Percentiles rank a stretch among this genome's conserved stretches.
Conservation (phyloP, 1,284 basidiomycete genomes). For the Papiliotrema nemorosa region DNA sequence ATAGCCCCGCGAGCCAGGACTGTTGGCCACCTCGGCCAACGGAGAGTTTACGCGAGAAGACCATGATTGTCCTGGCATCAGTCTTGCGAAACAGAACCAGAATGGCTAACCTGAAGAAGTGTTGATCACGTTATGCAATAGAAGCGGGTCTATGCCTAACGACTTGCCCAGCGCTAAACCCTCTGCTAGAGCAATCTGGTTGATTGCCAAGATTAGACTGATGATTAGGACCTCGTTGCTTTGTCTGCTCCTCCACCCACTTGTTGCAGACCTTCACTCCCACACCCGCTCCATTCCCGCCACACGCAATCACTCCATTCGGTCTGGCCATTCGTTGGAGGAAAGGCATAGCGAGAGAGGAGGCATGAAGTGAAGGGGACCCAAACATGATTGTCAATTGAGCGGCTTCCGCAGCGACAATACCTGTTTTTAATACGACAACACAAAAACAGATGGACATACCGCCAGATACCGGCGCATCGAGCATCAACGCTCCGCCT, state of each 20-base stretch:
- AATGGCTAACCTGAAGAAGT: conserved; percentile 27
- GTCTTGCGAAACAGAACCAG: neutral
- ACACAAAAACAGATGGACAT: neutral
- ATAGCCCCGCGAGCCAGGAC: conserved; percentile 37
- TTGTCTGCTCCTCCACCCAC: conserved; percentile 21
- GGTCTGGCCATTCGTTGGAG: conserved; percentile 39
- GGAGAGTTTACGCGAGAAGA: conserved; percentile 43
- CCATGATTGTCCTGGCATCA: conserved; percentile 39
- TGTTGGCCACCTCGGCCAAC: conserved; percentile 26
- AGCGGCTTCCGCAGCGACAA: conserved; percentile 34
- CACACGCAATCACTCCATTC: conserved; percentile 39
- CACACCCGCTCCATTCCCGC: conserved; percentile 38
- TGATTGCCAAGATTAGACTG: conserved; percentile 45
- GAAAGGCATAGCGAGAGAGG: conserved; percentile 32
- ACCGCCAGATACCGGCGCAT: conserved; percentile 46
- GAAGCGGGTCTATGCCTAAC: conserved; percentile 34
- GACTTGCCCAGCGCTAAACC: conserved; percentile 38
- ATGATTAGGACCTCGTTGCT: neutral
- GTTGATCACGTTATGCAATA: conserved; percentile 42
- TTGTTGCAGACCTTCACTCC: conserved; percentile 48
- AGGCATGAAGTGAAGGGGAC: conserved; percentile 24
- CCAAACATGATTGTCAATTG: conserved; percentile 46
- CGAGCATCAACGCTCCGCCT: conserved; percentile 34
- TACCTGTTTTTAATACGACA: conserved; percentile 19
- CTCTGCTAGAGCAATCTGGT: conserved; percentile 47